Evolutionary conservation across 257 asterid genomes (phyloP), one percentile per base, ranked within the genome.

Genomic region (Forsythia viridissima): DNA sequence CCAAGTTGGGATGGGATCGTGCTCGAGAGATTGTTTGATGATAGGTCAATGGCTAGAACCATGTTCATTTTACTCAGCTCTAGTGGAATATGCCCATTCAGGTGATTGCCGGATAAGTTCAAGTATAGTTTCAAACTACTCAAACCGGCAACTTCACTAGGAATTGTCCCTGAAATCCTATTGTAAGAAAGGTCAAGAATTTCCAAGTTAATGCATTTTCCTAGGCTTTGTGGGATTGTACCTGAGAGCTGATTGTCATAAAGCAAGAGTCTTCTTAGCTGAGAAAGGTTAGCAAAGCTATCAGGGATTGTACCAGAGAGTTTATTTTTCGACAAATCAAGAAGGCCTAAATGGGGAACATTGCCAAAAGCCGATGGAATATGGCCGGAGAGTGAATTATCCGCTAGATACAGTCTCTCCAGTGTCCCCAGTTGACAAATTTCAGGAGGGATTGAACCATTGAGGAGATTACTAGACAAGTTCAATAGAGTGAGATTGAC

Each of bases 61-160:
- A 91, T 92, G 77, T 90, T 91, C 96, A 93, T 89, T 79, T 93
- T 92, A 41, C 92, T 86, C 34, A 93, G 85, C 88, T 90, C 97
- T 20, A 91, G 30, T 0, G 97, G 98, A 12, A 93, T 87, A 2
- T 72, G 83, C 2, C 98, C 97, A 15, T 83, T 81, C 78, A 93
- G 75, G 68, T 72, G 79, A 79, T 92, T 93, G 76, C 88, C 80
- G 6, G 98, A 93, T 66, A 92, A 78, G 88, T 93, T 93, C 68
- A 93, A 79, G 82, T 89, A 90, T 41, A 92, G 71, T 84, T 89
- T 92, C 86, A 92, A 77, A 70, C 95, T 89, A 38, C 79, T 85
- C 84, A 93, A 84, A 70, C 89, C 92, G 2, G 97, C 97, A 42
- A 93, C 91, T 75, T 86, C 91, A 48, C 85, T 67, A 30, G 98